phyloP scores from a whole-genome alignment of 352 stramenopile genomes.

The Phytophthora syringae region DNA sequence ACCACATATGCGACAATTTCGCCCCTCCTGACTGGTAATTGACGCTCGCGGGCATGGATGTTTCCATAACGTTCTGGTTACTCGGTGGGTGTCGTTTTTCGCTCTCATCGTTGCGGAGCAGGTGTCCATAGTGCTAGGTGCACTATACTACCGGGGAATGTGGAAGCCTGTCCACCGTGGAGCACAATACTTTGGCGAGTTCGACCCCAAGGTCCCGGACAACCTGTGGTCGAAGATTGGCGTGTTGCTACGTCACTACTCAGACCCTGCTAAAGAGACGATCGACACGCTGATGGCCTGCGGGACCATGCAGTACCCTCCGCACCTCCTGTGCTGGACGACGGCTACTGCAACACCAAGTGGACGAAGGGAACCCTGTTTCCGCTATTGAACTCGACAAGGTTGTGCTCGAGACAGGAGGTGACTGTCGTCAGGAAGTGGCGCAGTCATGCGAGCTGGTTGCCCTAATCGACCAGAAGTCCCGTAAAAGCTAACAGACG shows the following conservation, averaged over 20 bases:
- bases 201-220: conserved; percentile 81
- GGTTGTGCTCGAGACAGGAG: conserved; percentile 74
- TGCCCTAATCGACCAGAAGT: too few relatives aligned
- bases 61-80: conserved; percentile 76
- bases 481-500: too few relatives aligned
- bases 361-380: conserved; percentile 82
- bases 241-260: conserved; percentile 83
- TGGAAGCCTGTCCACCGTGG: conserved; percentile 89
- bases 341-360: conserved; percentile 86
- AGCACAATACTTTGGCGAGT: conserved; percentile 89
- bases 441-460: too few relatives aligned
- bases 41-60: conserved; percentile 77
- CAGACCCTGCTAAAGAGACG: conserved; percentile 83
- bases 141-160: conserved; percentile 90
- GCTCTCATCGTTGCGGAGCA: conserved; percentile 70
- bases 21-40: conserved; percentile 81
- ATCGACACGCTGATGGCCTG: conserved; percentile 89
- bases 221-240: conserved; percentile 88
- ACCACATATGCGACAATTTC: conserved; percentile 75
- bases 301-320: conserved; percentile 90
- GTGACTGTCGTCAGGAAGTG: conserved; percentile 83
- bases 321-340: conserved; percentile 84
- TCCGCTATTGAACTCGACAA: conserved; percentile 82
- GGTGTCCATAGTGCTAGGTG: conserved; percentile 70
- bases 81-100: conserved; percentile 87